Base-by-base conservation (phyloP, 768 basidiomycete species). In the Kwoniella sp. region DNA sequence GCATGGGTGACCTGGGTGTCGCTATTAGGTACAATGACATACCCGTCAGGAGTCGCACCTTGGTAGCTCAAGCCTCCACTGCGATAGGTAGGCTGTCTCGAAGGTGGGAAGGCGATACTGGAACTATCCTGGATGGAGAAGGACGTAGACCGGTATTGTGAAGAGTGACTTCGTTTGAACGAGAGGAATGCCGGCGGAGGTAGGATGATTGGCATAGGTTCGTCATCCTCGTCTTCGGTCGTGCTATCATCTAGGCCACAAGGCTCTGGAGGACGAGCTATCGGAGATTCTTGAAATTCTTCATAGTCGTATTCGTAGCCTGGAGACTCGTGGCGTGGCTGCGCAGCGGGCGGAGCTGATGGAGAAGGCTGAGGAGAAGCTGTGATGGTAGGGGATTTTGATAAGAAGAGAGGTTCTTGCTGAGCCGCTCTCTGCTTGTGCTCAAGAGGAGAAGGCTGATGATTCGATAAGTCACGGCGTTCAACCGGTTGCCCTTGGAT, bases 331-430 rank as follows among this genome's bases (percentile, higher is more conserved):
- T 33, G 33, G 13, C 33, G n/a, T 33, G 36, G 33, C 7, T 60
- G 50, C 7, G 40, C 40, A 4, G 40, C 10, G 17, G 40, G 40
- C 17, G 40, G 40, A 15, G 17, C 4, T 19, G 17, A 44, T 3
- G 40, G 17, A 9, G 8, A 19, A 44, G 3, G 40, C 3, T 19
- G 10, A 3, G 40, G 40, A 9, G 55, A 27, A 13, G 30, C 37
- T 33, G 29, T 36, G n/a, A 30, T 27, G 12, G 57, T 55, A 1
- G 55, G 29, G 27, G 62, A 58, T 2, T 36, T 22, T 29, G 52
- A 22, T 19, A 62, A 15, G 53, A 62, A 62, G 5, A 62, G 44
- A 12, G 52, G 60, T 33, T 62, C 53, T 26, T 49, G 26, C 19
- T 44, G 52, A 21, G 21, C 25, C 22, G 10, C 15, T 25, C 9